A percentile compares a stretch with the other conserved stretches of the same genome.
Conservation (phyloP, 2,329 filamentous ascomycete species). For the Fusarium lateritium region DNA sequence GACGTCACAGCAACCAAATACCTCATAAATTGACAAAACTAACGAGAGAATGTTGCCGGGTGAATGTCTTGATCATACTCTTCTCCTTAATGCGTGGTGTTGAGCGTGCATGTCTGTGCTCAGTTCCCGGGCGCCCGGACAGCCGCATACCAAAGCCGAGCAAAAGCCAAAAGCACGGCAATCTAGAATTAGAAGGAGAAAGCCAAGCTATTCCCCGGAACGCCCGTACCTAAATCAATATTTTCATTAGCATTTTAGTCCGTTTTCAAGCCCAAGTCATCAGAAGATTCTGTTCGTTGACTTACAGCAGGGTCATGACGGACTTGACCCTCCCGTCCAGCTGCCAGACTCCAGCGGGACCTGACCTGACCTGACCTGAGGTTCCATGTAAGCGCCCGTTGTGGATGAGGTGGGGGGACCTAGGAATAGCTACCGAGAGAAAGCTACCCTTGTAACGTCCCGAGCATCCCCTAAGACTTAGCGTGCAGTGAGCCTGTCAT, state of each 20-base stretch:
- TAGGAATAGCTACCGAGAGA: conserved; percentile 43
- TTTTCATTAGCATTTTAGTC: conserved; percentile 5
- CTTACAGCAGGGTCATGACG: not conserved
- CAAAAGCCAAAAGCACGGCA: conserved; percentile 30
- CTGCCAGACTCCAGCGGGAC: conserved; percentile 1
- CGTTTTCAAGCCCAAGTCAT: too few relatives aligned
- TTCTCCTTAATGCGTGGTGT: conserved; percentile 8
- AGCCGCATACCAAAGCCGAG: conserved; percentile 38
- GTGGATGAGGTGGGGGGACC: conserved; percentile 31
- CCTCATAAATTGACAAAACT: conserved; percentile 8
- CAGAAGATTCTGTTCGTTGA: too few relatives aligned
- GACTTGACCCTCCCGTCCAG: not conserved
- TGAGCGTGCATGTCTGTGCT: conserved; percentile 25
- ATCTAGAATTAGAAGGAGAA: conserved; percentile 38
- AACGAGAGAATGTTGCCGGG: too few relatives aligned
- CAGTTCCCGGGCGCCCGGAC: conserved; percentile 36
- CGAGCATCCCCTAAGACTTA: conserved; percentile 37
- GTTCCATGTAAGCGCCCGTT: conserved; percentile 27
- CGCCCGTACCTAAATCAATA: conserved; percentile 26
- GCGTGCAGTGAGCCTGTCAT: conserved; percentile 24
- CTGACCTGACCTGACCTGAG: not conserved
- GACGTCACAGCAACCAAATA: conserved; percentile 15
- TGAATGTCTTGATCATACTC: too few relatives aligned
- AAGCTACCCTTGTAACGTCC: conserved; percentile 46
- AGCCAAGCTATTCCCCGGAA: conserved; percentile 30